Conservation (phyloP, 441 rosid species). For the Pelargonium citronellum region DNA sequence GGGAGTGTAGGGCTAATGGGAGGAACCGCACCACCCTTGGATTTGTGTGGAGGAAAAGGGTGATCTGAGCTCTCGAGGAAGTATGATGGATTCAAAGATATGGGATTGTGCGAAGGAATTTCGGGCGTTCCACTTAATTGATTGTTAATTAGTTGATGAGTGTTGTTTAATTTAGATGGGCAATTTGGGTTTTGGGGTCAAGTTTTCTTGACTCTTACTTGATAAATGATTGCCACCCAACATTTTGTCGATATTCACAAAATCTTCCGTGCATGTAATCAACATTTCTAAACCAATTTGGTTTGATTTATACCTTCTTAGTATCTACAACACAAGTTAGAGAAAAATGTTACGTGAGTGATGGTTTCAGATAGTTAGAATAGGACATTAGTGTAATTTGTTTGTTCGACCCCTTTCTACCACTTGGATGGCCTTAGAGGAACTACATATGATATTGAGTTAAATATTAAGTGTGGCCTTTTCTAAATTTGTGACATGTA, state of each 20-base stretch:
- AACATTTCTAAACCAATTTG: not conserved
- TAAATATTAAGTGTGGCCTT: too few species aligned
- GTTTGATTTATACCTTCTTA: not conserved
- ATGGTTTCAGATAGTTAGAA: not conserved
- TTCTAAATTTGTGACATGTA: too few species aligned
- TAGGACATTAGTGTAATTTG: not conserved
- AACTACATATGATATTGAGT: too few species aligned
- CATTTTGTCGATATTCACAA: not conserved
- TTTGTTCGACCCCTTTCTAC: not conserved
- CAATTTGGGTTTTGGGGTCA: not conserved
- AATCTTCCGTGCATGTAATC: not conserved
- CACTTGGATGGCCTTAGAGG: not conserved
- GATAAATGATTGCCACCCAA: not conserved
- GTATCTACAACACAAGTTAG: not conserved
- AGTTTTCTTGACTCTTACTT: not conserved
- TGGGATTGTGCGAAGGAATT: not conserved
- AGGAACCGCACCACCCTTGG: not conserved
- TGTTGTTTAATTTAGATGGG: not conserved
- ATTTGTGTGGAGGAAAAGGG: too few species aligned
- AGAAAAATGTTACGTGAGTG: not conserved
- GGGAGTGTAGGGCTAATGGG: not conserved
- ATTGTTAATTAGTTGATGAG: not conserved
- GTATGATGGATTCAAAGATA: too few species aligned
- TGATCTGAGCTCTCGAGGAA: too few species aligned
- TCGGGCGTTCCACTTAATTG: not conserved